Percentiles rank a stretch among this genome's conserved stretches.
These are phyloP conservation scores for Schizochytrium sp. DNA, from an alignment of 108 stramenopile species.

Conservation along the genomic window DNA sequence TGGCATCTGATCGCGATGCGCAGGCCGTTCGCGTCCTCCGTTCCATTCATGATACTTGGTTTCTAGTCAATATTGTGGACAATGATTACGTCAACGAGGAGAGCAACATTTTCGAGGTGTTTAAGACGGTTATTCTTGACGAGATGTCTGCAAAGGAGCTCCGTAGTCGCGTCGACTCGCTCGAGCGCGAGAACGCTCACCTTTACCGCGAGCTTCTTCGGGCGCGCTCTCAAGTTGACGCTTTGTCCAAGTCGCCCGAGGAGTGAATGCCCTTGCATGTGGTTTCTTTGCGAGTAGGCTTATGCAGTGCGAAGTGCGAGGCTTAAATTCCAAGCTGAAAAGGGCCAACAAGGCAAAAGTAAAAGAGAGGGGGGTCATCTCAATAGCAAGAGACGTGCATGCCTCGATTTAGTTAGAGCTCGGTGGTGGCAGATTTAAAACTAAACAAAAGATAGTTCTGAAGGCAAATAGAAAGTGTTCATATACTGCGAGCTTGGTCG, in stretches of 20 bases:
- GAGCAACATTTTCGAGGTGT: neutral
- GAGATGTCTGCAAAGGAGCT: neutral
- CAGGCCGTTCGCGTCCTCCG: constrained; percentile 68
- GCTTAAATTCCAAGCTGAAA: too few species aligned
- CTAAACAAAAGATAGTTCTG: too few species aligned
- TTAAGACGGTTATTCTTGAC: neutral
- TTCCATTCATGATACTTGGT: constrained; percentile 75
- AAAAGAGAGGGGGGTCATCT: too few species aligned
- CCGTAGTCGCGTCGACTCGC: neutral
- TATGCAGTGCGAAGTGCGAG: neutral
- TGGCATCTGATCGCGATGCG: constrained; percentile 37
- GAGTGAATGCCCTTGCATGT: neutral
- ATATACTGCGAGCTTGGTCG: too few species aligned
- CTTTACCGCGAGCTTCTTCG: neutral
- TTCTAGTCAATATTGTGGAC: constrained; percentile 86
- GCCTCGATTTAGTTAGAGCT: too few species aligned
- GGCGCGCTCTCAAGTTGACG: neutral
- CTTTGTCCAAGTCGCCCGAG: neutral
- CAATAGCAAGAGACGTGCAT: too few species aligned
- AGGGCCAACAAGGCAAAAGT: too few species aligned
- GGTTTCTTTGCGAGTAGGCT: neutral
- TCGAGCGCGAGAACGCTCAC: constrained; percentile 3
- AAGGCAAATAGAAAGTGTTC: too few species aligned
- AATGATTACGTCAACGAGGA: constrained; percentile 61
- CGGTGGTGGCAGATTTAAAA: too few species aligned